Evolutionary conservation across 2,329 filamentous ascomycete genomes (phyloP).

Genomic region (Clonostachys rhizophaga): DNA sequence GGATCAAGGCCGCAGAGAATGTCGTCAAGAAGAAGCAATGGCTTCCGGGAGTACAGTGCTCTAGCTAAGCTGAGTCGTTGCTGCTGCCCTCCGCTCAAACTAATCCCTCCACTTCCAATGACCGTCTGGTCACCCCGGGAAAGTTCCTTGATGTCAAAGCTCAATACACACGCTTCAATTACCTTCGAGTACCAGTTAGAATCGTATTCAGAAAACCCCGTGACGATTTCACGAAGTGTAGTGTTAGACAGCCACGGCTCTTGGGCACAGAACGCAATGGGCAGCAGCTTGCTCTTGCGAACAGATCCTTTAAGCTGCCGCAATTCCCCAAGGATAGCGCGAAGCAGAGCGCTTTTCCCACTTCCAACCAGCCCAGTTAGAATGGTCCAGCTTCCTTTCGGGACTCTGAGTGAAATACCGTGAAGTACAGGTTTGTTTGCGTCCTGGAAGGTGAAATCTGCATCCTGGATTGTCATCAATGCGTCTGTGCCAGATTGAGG

Average conservation of each 20-base stretch:
- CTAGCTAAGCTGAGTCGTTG: conserved; percentile 24
- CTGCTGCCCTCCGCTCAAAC: conserved; percentile 26
- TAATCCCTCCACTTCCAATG: conserved; percentile 22
- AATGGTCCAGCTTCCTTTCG: conserved; percentile 2
- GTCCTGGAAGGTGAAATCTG: neutral
- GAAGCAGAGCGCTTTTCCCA: conserved; percentile 34
- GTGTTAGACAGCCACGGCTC: conserved; percentile 35
- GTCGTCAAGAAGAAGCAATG: conserved; percentile 28
- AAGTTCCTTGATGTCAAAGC: conserved; percentile 15
- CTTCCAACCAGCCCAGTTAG: conserved; percentile 17
- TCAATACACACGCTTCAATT: conserved; percentile 26
- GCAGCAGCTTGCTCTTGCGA: conserved; percentile 6
- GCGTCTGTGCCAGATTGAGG: no score
- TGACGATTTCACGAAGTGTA: conserved; percentile 30
- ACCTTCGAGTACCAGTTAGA: conserved; percentile 9
- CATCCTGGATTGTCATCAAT: no score
- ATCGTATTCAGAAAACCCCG: conserved; percentile 20
- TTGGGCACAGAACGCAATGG: conserved; percentile 35
- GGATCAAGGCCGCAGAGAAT: conserved; percentile 33
- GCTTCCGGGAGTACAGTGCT: conserved; percentile 21
- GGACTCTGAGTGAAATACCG: neutral
- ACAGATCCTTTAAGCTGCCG: conserved; percentile 14
- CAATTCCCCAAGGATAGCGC: conserved; percentile 29
- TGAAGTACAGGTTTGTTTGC: neutral
- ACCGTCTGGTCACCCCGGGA: conserved; percentile 13